Conservation (phyloP, 1,284 basidiomycete species). For the Meira miltonrushii region DNA sequence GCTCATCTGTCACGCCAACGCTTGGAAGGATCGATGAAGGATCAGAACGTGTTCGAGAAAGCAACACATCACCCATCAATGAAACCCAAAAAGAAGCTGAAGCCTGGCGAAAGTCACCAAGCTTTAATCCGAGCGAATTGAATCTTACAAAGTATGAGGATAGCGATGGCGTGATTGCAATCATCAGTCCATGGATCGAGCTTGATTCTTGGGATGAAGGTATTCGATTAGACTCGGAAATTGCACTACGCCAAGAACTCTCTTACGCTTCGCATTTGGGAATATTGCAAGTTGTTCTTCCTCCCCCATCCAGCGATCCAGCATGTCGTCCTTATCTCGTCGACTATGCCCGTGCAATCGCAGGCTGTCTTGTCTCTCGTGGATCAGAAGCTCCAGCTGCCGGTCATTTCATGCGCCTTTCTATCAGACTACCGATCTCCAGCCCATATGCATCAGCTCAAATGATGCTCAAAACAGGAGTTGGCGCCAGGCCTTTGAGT, state of each 20-base stretch:
- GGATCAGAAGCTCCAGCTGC: slow-evolving; percentile 36
- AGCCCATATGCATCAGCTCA: slow-evolving; percentile 32
- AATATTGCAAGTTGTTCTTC: slow-evolving; percentile 75
- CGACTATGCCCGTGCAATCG: slow-evolving; percentile 83
- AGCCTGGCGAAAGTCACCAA: slow-evolving; percentile 76
- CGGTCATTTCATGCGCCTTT: slow-evolving; percentile 35
- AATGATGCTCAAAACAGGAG: slow-evolving; percentile 11
- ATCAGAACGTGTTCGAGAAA: neutral
- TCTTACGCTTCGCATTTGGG: slow-evolving; percentile 88
- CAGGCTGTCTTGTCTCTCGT: slow-evolving; percentile 27
- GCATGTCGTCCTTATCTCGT: slow-evolving; percentile 66
- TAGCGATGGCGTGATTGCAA: slow-evolving; percentile 68
- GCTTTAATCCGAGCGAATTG: slow-evolving; percentile 76
- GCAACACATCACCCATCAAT: neutral
- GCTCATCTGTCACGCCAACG: neutral
- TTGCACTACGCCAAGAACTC: slow-evolving; percentile 87
- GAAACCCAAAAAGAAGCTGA: slow-evolving; percentile 71
- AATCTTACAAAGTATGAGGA: slow-evolving; percentile 84
- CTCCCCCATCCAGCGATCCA: slow-evolving; percentile 70
- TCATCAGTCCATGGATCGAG: slow-evolving; percentile 90
- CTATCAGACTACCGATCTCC: slow-evolving; percentile 45
- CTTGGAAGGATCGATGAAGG: neutral
- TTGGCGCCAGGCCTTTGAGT: neutral
- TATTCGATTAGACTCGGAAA: slow-evolving; percentile 90
- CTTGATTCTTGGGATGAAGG: slow-evolving; percentile 88